Evolutionary conservation across 805 yeast genomes (phyloP), one percentile per base, ranked within the genome.

Genomic region (Suhomyces sp.): DNA sequence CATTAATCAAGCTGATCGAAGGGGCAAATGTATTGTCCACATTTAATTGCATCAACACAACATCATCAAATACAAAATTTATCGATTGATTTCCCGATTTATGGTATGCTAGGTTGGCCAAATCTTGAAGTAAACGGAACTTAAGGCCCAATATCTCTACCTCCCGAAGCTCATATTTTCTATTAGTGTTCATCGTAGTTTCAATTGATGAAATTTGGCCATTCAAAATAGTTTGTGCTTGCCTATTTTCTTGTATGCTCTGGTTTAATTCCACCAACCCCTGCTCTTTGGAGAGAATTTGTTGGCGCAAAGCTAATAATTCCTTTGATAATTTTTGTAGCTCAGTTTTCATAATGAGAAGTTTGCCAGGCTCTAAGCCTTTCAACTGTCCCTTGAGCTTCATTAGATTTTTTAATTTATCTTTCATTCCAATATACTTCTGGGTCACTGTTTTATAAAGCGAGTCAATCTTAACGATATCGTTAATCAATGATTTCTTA

Each of bases 61-160:
- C 27, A 4, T 29, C 36, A 20, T 50, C 50, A 33, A 35, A 51
- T 13, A 24, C 33, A 22, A 50, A 51, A 6, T 19, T 8, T 15
- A 50, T 23, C 8, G 14, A 35, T 7, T 20, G 29, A 2, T 34
- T 48, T 3, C 42, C 34, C n/a, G 40, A 36, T 2, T 39, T 26
- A 4, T 45, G 18, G 25, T 44, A 58, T 18, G 43, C 43, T 22
- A 63, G 41, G 1, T 55, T 53, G 1, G 67, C 41, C 10, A 56
- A 32, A 4, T 44, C 42, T 39, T 62, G 65, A 9, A 63, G 37
- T 9, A 63, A 26, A 16, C 45, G 44, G 31, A 54, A 55, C 24
- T 46, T 51, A 11, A 46, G 38, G 16, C 47, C 42, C 17, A 61
- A 34, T 10, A 46, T 18, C 15, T 42, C 42, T 21, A 56, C 41